A percentile compares a stretch with the other conserved stretches of the same genome.
Conservation (phyloP, 108 stramenopile species). For the Chaetoceros tenuissimus region DNA sequence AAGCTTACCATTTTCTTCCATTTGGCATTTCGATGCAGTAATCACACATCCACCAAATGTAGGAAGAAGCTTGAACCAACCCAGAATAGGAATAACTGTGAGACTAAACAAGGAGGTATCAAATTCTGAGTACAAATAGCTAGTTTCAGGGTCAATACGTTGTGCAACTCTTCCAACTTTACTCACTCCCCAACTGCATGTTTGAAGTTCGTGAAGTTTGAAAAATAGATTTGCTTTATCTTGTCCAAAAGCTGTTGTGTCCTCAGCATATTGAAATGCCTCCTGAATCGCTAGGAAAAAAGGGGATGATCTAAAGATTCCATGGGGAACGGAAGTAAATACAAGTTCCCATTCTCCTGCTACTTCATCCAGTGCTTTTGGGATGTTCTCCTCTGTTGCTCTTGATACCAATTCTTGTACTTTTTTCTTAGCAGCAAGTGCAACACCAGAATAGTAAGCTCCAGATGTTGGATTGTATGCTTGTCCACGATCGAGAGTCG, state of each 20-base stretch:
- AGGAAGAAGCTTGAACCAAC: constrained; percentile 88
- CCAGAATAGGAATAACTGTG: constrained; percentile 86
- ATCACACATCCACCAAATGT: constrained; percentile 93
- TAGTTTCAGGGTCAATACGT: constrained; percentile 41
- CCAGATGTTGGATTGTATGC: constrained; percentile 84
- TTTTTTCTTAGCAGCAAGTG: constrained; percentile 50
- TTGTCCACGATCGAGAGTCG: constrained; percentile 82
- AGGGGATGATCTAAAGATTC: constrained; percentile 74
- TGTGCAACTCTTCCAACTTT: constrained; percentile 88
- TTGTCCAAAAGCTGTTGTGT: constrained; percentile 54
- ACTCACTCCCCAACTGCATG: constrained; percentile 81
- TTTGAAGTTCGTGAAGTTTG: constrained; percentile 90
- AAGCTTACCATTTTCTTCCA: constrained; percentile 42
- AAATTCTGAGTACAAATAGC: constrained; percentile 69
- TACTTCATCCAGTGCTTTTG: constrained; percentile 39
- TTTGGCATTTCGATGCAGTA: constrained; percentile 53
- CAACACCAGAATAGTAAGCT: constrained; percentile 56
- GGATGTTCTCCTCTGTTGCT: constrained; percentile 32
- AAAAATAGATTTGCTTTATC: constrained; percentile 88
- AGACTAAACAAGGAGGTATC: constrained; percentile 72
- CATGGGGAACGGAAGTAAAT: constrained; percentile 75
- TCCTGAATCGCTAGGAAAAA: constrained; percentile 87
- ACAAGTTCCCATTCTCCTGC: constrained; percentile 86
- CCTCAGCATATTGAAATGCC: constrained; percentile 66
- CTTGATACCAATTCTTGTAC: constrained; percentile 40